A percentile compares a stretch with the other conserved stretches of the same genome.
Evolutionary conservation across 2,329 filamentous ascomycete species (phyloP).

Genomic region (Parasarocladium wereldwijsianum): DNA sequence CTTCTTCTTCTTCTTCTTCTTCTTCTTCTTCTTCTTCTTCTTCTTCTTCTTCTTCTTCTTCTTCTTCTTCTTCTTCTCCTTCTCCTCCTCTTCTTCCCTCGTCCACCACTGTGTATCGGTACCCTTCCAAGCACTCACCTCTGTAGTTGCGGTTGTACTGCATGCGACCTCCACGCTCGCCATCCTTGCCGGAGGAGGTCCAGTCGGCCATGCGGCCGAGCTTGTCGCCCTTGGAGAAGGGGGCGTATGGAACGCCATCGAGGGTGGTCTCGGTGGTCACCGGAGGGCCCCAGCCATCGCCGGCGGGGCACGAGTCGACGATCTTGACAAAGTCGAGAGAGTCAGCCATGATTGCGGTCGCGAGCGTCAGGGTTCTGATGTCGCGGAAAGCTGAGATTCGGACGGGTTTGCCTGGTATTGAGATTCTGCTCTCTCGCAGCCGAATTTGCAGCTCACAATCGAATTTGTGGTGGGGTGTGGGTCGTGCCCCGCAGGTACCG

Average conservation of each 20-base stretch:
- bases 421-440: slow-evolving; percentile 6
- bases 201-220: slow-evolving; percentile 98
- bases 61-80: neutral
- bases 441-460: slow-evolving; percentile 11
- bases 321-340: slow-evolving; percentile 46
- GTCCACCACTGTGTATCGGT: neutral
- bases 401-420: slow-evolving; percentile 1
- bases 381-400: slow-evolving; percentile 1
- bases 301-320: slow-evolving; percentile 56
- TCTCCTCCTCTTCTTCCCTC: neutral
- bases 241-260: slow-evolving; percentile 90
- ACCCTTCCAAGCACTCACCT: slow-evolving; percentile 48
- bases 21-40: too few species aligned
- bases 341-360: slow-evolving; percentile 28
- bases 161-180: slow-evolving; percentile 63
- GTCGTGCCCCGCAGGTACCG: slow-evolving; percentile 7
- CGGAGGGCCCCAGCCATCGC: slow-evolving; percentile 77
- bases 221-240: slow-evolving; percentile 98
- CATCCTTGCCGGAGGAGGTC: slow-evolving; percentile 81
- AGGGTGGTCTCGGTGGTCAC: slow-evolving; percentile 75
- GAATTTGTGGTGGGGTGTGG: slow-evolving; percentile 29
- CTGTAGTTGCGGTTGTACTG: slow-evolving; percentile 90
- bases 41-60: too few species aligned
- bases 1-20: too few species aligned
- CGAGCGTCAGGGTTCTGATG: slow-evolving; percentile 2